Evolutionary conservation across 164 flowering plant genomes (phyloP).

Genomic region (Taxillus chinensis): DNA sequence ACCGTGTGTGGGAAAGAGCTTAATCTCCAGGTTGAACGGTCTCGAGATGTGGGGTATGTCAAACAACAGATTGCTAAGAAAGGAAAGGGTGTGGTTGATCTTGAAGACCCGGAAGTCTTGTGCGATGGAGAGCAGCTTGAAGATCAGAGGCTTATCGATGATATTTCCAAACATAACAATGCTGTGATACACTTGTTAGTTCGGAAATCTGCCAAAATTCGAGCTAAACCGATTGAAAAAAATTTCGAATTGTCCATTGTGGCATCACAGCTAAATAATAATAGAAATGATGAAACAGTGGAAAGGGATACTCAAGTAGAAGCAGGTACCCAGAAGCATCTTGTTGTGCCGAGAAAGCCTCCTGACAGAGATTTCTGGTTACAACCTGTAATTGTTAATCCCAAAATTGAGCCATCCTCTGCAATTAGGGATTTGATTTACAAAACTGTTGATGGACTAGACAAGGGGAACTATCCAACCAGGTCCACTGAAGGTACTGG

Average conservation of each 20-base stretch:
- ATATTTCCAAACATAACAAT: constrained; percentile 34
- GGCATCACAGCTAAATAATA: constrained; percentile 23
- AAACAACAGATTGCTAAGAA: constrained; percentile 38
- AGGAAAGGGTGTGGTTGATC: constrained; percentile 19
- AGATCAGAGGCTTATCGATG: constrained; percentile 40
- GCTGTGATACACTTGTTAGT: constrained; percentile 48
- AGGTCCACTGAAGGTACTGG: constrained; percentile 53
- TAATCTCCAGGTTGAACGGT: constrained; percentile 36
- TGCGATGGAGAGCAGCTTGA: constrained; percentile 43
- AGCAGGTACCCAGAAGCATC: background rate
- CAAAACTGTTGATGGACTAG: constrained; percentile 29
- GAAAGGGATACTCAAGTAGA: constrained; percentile 2
- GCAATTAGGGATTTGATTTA: constrained; percentile 28
- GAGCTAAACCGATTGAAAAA: constrained; percentile 36
- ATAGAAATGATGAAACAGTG: constrained; percentile 10
- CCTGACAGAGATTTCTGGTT: constrained; percentile 16
- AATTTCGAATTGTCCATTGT: constrained; percentile 44
- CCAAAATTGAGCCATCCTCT: constrained; percentile 26
- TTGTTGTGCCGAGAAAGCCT: constrained; percentile 15
- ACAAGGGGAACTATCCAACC: constrained; percentile 26
- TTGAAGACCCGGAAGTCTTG: constrained; percentile 39
- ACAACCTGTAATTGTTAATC: constrained; percentile 38
- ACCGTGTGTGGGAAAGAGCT: constrained; percentile 43
- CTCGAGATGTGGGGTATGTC: constrained; percentile 43
- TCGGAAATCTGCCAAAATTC: constrained; percentile 39